These are phyloP conservation scores for Coniochaeta sp. DNA, from an alignment of 2,329 filamentous ascomycete species.

Conservation along the genomic window DNA sequence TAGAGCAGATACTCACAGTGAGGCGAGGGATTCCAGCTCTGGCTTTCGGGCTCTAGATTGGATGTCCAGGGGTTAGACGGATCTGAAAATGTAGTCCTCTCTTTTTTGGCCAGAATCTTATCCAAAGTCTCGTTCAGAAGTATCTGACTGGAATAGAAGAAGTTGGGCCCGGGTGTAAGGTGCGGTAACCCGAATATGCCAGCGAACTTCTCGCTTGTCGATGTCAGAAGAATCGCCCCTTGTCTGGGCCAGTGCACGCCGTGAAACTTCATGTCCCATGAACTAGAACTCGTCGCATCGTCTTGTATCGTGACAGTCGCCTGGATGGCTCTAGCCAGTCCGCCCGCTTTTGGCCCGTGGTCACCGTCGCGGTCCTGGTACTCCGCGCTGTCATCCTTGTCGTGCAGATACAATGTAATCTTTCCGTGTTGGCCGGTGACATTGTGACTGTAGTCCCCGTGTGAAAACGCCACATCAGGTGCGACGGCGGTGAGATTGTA, in stretches of 20 bases:
- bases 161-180: constrained; percentile 55
- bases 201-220: constrained; percentile 90
- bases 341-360: constrained; percentile 31
- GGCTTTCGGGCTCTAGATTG: constrained; percentile 52
- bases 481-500: constrained; percentile 61
- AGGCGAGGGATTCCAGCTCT: constrained; percentile 53
- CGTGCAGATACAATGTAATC: constrained; percentile 61
- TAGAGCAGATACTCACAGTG: constrained; percentile 89
- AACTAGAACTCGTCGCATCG: constrained; percentile 59
- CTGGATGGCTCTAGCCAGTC: constrained; percentile 60
- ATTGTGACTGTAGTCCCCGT: constrained; percentile 67
- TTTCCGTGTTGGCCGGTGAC: constrained; percentile 67
- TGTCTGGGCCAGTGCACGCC: constrained; percentile 82
- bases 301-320: constrained; percentile 69
- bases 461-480: constrained; percentile 53
- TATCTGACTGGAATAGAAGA: constrained; percentile 50
- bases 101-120: constrained; percentile 58
- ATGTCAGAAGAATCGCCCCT: constrained; percentile 74
- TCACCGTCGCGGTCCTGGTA: constrained; percentile 32
- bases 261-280: constrained; percentile 72
- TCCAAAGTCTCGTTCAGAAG: constrained; percentile 69
- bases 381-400: constrained; percentile 35
- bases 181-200: constrained; percentile 88
- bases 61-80: constrained; percentile 71
- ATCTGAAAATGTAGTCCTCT: constrained; percentile 46